Conservation (phyloP, 345 rosid species). For the Nasturtium officinale region DNA sequence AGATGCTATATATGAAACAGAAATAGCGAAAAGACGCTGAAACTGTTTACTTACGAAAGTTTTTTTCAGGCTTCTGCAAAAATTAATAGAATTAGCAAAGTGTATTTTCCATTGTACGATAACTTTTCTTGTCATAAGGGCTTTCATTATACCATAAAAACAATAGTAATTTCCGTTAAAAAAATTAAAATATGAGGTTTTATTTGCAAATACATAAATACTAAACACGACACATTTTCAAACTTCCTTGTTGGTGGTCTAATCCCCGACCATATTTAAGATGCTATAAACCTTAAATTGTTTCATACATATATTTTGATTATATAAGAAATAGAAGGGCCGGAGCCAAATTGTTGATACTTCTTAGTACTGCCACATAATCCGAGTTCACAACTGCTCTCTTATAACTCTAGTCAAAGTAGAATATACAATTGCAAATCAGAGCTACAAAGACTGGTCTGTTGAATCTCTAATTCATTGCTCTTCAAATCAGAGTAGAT, state of each 20-base stretch:
- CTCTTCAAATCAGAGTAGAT: constrained; percentile 27
- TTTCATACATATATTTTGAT: background rate
- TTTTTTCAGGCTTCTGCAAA: constrained; percentile 7
- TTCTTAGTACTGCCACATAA: constrained; percentile 9
- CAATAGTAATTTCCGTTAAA: too few species aligned
- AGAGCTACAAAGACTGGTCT: constrained; percentile 18
- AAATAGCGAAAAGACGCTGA: constrained; percentile 2
- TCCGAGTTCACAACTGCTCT: constrained; percentile 20
- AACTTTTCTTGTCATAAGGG: too few species aligned
- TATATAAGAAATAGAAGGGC: background rate
- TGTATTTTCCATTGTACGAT: background rate
- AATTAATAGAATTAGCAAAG: background rate
- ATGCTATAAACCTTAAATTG: background rate
- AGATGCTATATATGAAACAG: constrained; percentile 4
- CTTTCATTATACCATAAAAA: too few species aligned
- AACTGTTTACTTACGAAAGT: constrained; percentile 13
- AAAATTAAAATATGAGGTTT: too few species aligned
- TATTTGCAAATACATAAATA: too few species aligned
- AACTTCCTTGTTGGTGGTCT: background rate
- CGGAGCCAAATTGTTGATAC: constrained; percentile 11
- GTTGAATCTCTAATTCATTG: constrained; percentile 4
- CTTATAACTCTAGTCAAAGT: constrained; percentile 27
- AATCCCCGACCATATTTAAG: background rate
- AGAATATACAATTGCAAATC: constrained; percentile 42
- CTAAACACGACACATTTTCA: too few species aligned